These are phyloP conservation scores for Glycyrrhiza uralensis DNA, from an alignment of 306 rosid species.

Conservation along the genomic window DNA sequence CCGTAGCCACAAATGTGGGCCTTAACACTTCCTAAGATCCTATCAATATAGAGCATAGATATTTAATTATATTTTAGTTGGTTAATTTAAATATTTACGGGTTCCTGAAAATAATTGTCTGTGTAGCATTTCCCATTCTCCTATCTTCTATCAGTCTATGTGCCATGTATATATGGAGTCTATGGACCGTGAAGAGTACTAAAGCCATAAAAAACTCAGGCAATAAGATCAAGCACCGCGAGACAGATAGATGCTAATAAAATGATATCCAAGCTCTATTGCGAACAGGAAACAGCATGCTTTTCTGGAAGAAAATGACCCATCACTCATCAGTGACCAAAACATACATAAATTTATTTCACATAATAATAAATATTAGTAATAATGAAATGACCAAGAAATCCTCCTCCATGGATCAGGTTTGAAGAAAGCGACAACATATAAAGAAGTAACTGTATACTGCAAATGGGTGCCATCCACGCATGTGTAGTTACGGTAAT, in stretches of 20 bases:
- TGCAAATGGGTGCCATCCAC: not conserved
- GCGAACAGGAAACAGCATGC: not conserved
- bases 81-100: too few relatives aligned
- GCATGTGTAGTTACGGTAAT: not conserved
- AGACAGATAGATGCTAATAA: too few relatives aligned
- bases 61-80: too few relatives aligned
- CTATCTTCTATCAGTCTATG: too few relatives aligned
- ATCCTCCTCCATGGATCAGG: not conserved
- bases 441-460: not conserved
- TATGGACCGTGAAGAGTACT: too few relatives aligned
- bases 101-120: too few relatives aligned
- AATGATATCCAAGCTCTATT: not conserved
- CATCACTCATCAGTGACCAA: not conserved
- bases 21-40: not conserved
- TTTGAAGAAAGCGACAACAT: not conserved
- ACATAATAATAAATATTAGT: not conserved
- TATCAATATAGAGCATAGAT: too few relatives aligned
- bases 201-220: too few relatives aligned
- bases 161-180: too few relatives aligned
- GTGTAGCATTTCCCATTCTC: too few relatives aligned
- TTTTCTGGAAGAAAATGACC: constrained; percentile 3
- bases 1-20: too few relatives aligned
- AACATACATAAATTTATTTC: not conserved
- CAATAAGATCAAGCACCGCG: too few relatives aligned
- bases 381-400: not conserved